These are phyloP conservation scores for Venturia oleaginea DNA, from an alignment of 2,329 filamentous ascomycete genomes.

Conservation along the genomic window DNA sequence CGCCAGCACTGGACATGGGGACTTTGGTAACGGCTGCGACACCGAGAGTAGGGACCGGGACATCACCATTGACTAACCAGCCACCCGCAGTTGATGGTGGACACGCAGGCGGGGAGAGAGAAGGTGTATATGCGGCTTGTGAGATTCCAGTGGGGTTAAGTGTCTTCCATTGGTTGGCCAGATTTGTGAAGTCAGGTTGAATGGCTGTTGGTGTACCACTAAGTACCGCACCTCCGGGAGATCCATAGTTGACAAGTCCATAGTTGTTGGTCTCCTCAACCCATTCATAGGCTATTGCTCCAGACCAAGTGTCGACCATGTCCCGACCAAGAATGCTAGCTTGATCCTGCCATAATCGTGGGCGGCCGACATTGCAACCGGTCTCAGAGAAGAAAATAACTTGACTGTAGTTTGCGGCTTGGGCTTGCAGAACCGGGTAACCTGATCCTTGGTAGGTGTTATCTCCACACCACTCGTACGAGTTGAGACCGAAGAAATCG, in stretches of 20 bases:
- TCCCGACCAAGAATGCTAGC: slow-evolving; percentile 63
- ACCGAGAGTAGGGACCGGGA: background rate
- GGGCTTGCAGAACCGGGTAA: slow-evolving; percentile 58
- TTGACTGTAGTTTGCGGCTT: slow-evolving; percentile 61
- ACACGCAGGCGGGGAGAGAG: slow-evolving; percentile 55
- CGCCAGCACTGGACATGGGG: background rate
- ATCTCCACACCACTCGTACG: slow-evolving; percentile 54
- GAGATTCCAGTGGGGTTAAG: slow-evolving; percentile 60
- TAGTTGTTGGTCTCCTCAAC: slow-evolving; percentile 77
- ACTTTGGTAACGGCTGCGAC: background rate
- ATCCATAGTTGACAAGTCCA: slow-evolving; percentile 69
- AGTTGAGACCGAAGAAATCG: slow-evolving; percentile 80
- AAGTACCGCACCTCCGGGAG: slow-evolving; percentile 58
- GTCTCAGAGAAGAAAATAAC: slow-evolving; percentile 87
- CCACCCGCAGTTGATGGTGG: slow-evolving; percentile 57
- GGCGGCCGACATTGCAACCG: slow-evolving; percentile 59
- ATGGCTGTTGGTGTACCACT: slow-evolving; percentile 65
- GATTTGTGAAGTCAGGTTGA: slow-evolving; percentile 66
- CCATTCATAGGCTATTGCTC: slow-evolving; percentile 84
- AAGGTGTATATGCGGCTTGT: slow-evolving; percentile 55
- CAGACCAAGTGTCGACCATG: slow-evolving; percentile 65
- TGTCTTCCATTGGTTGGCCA: slow-evolving; percentile 67
- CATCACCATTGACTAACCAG: slow-evolving; percentile 54
- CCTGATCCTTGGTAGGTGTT: slow-evolving; percentile 53
- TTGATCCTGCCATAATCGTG: slow-evolving; percentile 62